Conservation (phyloP, 2,329 filamentous ascomycete genomes). For the Immersiporthe knoxdaviesiana region DNA sequence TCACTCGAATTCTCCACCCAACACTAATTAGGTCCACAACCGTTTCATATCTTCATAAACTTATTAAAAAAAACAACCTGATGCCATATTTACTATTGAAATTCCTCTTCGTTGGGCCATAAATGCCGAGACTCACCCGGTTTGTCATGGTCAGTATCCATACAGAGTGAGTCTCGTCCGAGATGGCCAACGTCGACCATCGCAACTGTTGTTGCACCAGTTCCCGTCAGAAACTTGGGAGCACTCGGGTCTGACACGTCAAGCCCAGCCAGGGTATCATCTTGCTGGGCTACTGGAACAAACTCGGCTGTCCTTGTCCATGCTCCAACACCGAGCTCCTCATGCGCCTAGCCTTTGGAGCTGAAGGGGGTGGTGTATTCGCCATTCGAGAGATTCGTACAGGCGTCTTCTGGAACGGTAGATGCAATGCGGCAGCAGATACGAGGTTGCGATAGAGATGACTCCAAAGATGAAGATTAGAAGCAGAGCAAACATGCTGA, state of each 20-base stretch:
- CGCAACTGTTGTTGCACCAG: neutral
- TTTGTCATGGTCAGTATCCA: slow-evolving; percentile 1
- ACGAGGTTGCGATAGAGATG: neutral
- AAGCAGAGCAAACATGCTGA: slow-evolving; percentile 12
- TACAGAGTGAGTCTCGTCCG: slow-evolving; percentile 8
- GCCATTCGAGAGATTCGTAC: slow-evolving; percentile 8
- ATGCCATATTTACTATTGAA: neutral
- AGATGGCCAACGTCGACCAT: neutral
- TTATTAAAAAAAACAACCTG: neutral
- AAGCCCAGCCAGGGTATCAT: neutral
- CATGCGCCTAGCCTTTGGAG: slow-evolving; percentile 8
- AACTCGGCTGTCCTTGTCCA: neutral
- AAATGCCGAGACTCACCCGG: neutral
- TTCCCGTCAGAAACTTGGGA: neutral
- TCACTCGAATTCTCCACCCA: neutral
- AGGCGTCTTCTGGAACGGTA: neutral
- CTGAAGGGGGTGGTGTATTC: slow-evolving; percentile 7
- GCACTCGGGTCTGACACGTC: neutral
- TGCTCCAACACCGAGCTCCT: neutral
- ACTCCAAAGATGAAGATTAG: slow-evolving; percentile 9
- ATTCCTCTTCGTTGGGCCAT: neutral
- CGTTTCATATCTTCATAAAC: neutral
- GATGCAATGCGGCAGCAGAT: neutral
- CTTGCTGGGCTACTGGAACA: neutral
- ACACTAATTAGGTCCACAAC: too few relatives aligned